A percentile compares a stretch with the other conserved stretches of the same genome.
Evolutionary conservation across 345 rosid species (phyloP).

Genomic region (Populus davidiana): DNA sequence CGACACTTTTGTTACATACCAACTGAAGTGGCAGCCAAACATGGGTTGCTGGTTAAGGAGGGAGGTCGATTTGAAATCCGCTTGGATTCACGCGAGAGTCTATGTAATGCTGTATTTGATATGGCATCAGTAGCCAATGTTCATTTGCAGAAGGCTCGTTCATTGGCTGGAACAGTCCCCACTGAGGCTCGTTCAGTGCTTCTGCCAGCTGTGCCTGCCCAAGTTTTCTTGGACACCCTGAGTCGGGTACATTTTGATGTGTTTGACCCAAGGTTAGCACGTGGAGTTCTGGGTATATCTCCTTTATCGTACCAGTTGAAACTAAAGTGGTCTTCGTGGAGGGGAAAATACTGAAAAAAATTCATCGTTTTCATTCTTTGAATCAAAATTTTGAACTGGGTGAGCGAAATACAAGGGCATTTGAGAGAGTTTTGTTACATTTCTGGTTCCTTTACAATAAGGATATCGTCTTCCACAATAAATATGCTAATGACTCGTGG

Average conservation of each 20-base stretch:
- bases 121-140: constrained; percentile 84
- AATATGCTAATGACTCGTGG: not conserved
- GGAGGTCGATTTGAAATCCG: constrained; percentile 57
- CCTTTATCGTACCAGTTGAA: constrained; percentile 79
- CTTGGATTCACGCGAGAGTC: constrained; percentile 61
- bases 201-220: constrained; percentile 74
- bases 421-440: not conserved
- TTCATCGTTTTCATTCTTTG: not conserved
- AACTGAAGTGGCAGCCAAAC: constrained; percentile 59
- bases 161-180: constrained; percentile 57
- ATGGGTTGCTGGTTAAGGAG: constrained; percentile 60
- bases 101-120: constrained; percentile 66
- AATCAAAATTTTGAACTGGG: not conserved
- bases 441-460: not conserved
- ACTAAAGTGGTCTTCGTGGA: constrained; percentile 80
- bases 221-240: constrained; percentile 65
- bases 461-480: not conserved
- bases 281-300: constrained; percentile 72
- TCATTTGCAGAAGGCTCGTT: constrained; percentile 81
- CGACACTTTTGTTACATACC: constrained; percentile 73
- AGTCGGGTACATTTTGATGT: constrained; percentile 68
- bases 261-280: constrained; percentile 67
- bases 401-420: not conserved
- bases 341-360: constrained; percentile 44
- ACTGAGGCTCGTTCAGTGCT: constrained; percentile 69